Evolutionary conservation across 495 filamentous ascomycete genomes (phyloP).

Genomic region (Opeltia flavorubescens): DNA sequence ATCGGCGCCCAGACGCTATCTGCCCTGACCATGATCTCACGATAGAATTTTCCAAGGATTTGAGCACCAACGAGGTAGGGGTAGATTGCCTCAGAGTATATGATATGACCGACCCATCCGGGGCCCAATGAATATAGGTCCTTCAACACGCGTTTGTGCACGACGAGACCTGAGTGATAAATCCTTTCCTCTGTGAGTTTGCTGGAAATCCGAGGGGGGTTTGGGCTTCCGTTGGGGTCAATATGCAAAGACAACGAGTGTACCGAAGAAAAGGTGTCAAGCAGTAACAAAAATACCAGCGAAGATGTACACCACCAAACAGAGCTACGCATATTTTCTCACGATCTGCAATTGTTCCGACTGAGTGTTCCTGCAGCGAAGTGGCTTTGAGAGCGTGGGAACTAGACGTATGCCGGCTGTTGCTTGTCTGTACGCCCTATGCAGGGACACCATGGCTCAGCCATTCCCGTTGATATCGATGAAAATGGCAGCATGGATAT

Average conservation of each 20-base stretch:
- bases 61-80: neutral
- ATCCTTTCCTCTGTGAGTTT: neutral
- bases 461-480: too few relatives aligned
- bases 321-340: too few relatives aligned
- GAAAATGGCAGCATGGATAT: too few relatives aligned
- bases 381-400: neutral
- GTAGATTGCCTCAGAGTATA: neutral
- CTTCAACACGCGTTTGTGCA: neutral
- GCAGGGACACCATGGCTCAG: too few relatives aligned
- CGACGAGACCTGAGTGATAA: neutral
- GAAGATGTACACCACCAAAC: too few relatives aligned
- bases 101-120: neutral
- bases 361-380: neutral
- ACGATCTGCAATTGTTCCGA: too few relatives aligned
- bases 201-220: neutral
- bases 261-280: neutral
- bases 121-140: neutral
- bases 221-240: too few relatives aligned
- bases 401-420: neutral
- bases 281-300: too few relatives aligned
- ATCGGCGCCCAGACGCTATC: neutral
- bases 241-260: neutral
- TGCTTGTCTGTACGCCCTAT: too few relatives aligned
- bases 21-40: neutral
- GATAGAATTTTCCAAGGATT: conserved; percentile 1